Conservation (phyloP, 2,329 filamentous ascomycete species). For the Diplodia intermedia region DNA sequence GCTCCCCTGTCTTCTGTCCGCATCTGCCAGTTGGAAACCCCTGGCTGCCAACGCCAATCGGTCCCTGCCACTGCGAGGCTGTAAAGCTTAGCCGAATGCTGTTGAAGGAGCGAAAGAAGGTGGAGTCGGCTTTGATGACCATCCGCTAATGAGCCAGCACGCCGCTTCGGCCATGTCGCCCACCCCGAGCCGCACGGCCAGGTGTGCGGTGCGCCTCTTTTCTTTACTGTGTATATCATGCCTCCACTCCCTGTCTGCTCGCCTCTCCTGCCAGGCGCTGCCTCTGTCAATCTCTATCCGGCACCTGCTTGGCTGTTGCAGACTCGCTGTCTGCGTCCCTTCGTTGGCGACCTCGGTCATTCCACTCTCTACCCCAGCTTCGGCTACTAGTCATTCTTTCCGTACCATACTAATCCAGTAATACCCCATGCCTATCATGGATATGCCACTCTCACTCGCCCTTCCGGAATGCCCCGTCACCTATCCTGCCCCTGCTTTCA, state of each 20-base stretch:
- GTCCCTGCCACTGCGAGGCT: not conserved
- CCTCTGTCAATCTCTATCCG: slow-evolving; percentile 13
- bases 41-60: not conserved
- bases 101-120: slow-evolving; percentile 13
- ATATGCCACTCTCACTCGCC: slow-evolving; percentile 44
- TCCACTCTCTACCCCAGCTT: slow-evolving; percentile 48
- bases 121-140: slow-evolving; percentile 24
- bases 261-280: not conserved
- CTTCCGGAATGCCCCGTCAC: slow-evolving; percentile 40
- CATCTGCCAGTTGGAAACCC: not conserved
- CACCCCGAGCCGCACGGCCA: slow-evolving; percentile 8
- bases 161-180: slow-evolving; percentile 10
- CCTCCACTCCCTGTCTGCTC: not conserved
- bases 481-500: slow-evolving; percentile 43
- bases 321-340: slow-evolving; percentile 61
- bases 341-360: slow-evolving; percentile 54
- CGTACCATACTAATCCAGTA: slow-evolving; percentile 37
- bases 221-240: slow-evolving; percentile 1
- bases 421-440: slow-evolving; percentile 47
- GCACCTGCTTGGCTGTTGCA: slow-evolving; percentile 40
- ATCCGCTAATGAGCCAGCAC: not conserved
- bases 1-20: not conserved
- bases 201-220: not conserved
- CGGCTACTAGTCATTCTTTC: slow-evolving; percentile 48
- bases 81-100: slow-evolving; percentile 9